A percentile compares a stretch with the other conserved stretches of the same genome.
These are phyloP conservation scores for Arthroderma uncinatum DNA, from an alignment of 2,329 filamentous ascomycete genomes.

Conservation along the genomic window DNA sequence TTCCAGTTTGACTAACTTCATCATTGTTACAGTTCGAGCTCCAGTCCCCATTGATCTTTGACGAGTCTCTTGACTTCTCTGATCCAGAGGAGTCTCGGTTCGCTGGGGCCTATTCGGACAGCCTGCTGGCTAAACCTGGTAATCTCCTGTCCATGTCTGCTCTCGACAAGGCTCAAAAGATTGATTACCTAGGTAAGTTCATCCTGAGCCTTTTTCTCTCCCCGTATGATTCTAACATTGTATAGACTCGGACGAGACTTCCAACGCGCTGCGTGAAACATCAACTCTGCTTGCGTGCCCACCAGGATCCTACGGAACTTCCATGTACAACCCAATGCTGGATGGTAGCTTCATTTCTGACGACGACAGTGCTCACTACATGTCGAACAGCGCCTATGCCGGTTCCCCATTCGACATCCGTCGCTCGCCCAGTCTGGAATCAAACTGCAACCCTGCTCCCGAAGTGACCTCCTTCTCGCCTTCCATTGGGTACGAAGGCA, in stretches of 20 bases:
- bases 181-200: constrained; percentile 70
- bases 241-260: constrained; percentile 6
- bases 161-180: constrained; percentile 64
- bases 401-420: constrained; percentile 47
- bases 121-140: constrained; percentile 47
- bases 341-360: constrained; percentile 33
- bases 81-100: constrained; percentile 37
- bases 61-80: constrained; percentile 37
- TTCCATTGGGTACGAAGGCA: constrained; percentile 54
- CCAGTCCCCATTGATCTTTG: constrained; percentile 37
- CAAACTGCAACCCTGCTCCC: constrained; percentile 48
- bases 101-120: constrained; percentile 37
- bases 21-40: constrained; percentile 34
- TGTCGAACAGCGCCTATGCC: constrained; percentile 29
- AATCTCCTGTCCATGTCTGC: constrained; percentile 66
- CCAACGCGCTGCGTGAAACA: constrained; percentile 28
- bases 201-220: not conserved
- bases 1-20: not conserved
- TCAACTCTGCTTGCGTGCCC: constrained; percentile 27
- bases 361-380: constrained; percentile 32
- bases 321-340: constrained; percentile 32
- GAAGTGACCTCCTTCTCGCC: constrained; percentile 62
- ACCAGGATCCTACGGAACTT: constrained; percentile 29
- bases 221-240: not conserved
- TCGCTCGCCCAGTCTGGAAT: constrained; percentile 55